Conservation (phyloP, 1,139 yeast genomes). For the Yamadazyma conglobata region DNA sequence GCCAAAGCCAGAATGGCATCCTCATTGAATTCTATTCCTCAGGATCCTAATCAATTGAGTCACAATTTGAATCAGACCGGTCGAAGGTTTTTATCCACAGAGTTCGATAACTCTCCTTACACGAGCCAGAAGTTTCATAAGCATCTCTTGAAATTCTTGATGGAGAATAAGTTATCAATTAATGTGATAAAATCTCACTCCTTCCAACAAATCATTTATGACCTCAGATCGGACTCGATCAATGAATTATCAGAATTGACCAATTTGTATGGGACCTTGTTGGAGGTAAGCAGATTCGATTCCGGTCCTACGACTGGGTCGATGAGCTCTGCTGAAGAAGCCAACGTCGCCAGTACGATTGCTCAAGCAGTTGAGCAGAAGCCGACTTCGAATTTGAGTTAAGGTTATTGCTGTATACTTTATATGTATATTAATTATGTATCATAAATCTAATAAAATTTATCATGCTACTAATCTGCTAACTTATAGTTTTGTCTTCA, state of each 20-base stretch:
- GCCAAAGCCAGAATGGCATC: conserved; percentile 1
- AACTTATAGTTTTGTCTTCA: conserved; percentile 11
- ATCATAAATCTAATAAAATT: background rate
- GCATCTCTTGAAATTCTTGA: conserved; percentile 47
- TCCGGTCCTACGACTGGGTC: conserved; percentile 7
- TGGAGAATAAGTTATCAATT: conserved; percentile 51
- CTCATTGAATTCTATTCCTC: background rate
- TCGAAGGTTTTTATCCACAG: conserved; percentile 22
- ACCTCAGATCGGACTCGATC: conserved; percentile 47
- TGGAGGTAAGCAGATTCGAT: conserved; percentile 43
- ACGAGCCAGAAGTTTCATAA: conserved; percentile 47
- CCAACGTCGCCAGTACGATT: conserved; percentile 18
- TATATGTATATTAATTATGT: conserved; percentile 7
- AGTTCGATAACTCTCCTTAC: conserved; percentile 44
- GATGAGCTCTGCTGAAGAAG: conserved; percentile 16
- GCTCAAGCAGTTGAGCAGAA: conserved; percentile 21
- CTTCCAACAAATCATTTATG: conserved; percentile 50
- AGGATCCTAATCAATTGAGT: conserved; percentile 1
- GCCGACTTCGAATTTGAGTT: conserved; percentile 8
- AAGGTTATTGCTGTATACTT: conserved; percentile 1
- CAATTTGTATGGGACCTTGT: conserved; percentile 40
- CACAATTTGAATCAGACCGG: conserved; percentile 11
- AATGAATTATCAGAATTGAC: conserved; percentile 47
- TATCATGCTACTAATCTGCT: too few relatives aligned
- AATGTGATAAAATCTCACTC: conserved; percentile 47